A percentile compares a stretch with the other conserved stretches of the same genome.
Conservation (phyloP, 257 asterid species). For the Coffea canephora region DNA sequence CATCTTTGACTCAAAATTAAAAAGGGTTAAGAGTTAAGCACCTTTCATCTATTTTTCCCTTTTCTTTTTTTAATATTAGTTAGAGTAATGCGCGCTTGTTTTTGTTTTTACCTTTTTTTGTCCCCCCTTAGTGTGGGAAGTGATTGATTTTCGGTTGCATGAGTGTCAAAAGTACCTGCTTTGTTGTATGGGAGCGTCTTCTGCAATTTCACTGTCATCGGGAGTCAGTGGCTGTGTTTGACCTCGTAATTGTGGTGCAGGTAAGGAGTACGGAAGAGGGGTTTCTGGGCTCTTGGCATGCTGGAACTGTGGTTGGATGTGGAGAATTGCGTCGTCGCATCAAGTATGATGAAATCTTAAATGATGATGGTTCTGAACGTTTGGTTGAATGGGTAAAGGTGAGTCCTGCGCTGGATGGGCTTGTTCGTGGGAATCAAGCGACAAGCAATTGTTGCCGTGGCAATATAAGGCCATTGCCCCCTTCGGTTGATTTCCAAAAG, state of each 20-base stretch:
- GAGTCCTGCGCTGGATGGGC: conserved; percentile 55
- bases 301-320: conserved; percentile 29
- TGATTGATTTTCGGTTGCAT: neutral
- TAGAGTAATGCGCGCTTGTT: neutral
- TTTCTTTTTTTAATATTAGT: neutral
- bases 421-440: conserved; percentile 1
- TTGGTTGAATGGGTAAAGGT: conserved; percentile 49
- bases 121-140: neutral
- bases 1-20: conserved; percentile 11
- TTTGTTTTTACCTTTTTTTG: neutral
- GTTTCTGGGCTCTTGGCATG: conserved; percentile 42
- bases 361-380: conserved; percentile 40
- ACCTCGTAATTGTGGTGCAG: conserved; percentile 22
- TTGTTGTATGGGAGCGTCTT: neutral
- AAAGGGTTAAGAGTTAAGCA: neutral
- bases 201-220: neutral
- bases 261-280: conserved; percentile 41
- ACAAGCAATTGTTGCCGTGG: conserved; percentile 38
- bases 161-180: neutral
- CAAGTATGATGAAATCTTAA: conserved; percentile 49
- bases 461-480: conserved; percentile 65
- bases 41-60: conserved; percentile 2
- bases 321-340: conserved; percentile 38
- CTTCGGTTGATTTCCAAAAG: conserved; percentile 24
- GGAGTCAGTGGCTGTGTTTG: neutral